Conservation (phyloP, 305 asterid species). For the Solanum hybrid region DNA sequence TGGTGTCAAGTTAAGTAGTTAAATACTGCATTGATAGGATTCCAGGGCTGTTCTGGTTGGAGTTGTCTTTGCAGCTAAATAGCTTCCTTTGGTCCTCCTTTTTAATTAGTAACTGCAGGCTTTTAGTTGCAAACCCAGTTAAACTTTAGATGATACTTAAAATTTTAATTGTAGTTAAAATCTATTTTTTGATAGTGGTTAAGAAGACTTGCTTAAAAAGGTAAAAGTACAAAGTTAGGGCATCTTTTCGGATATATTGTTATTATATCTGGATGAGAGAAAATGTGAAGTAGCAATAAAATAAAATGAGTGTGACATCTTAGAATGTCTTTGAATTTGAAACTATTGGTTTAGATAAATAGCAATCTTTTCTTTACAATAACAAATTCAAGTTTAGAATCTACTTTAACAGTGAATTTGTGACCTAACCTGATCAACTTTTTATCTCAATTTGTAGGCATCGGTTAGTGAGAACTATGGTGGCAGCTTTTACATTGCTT, state of each 20-base stretch:
- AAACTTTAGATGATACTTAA: neutral
- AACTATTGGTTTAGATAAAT: neutral
- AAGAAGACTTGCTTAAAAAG: neutral
- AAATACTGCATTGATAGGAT: neutral
- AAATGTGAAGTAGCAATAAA: neutral
- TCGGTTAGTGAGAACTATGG: constrained; percentile 11
- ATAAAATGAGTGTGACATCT: neutral
- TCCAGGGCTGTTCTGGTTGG: neutral
- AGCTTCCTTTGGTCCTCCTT: neutral
- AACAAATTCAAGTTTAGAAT: neutral
- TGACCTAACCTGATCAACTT: neutral
- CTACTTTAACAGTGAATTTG: neutral
- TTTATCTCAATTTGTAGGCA: constrained; percentile 7
- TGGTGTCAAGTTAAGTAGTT: neutral
- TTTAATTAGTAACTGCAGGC: neutral
- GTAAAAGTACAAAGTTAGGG: neutral
- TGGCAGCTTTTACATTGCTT: neutral
- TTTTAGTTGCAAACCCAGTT: neutral
- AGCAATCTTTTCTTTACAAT: neutral
- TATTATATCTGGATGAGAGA: neutral
- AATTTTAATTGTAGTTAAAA: neutral
- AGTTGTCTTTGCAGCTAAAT: neutral
- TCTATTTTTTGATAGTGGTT: neutral
- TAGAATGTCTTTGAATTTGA: neutral
- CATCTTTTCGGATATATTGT: neutral